These are phyloP conservation scores for Sicyos edulis DNA, from an alignment of 306 rosid species.

Conservation along the genomic window DNA sequence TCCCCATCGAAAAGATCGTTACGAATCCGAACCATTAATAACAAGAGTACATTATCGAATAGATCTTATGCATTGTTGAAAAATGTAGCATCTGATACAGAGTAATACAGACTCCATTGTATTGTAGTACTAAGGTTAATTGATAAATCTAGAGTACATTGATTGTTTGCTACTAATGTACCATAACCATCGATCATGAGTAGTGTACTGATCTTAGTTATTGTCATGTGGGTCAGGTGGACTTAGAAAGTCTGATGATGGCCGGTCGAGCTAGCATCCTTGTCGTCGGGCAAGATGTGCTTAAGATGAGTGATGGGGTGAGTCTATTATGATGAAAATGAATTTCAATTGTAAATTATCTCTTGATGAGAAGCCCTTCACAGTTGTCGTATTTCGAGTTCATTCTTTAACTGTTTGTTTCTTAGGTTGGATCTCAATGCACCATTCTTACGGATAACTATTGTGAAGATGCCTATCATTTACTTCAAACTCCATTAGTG, in stretches of 20 bases:
- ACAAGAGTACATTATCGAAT: background rate
- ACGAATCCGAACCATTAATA: background rate
- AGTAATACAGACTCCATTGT: background rate
- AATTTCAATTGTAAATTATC: background rate
- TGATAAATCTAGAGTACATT: background rate
- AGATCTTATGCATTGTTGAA: background rate
- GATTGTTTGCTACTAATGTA: background rate
- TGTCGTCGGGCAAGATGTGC: constrained; percentile 62
- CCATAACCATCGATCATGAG: background rate
- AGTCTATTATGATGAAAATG: constrained; percentile 18
- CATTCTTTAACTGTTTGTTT: constrained; percentile 14
- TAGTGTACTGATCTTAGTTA: constrained; percentile 3
- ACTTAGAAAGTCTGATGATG: constrained; percentile 59
- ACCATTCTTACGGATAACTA: constrained; percentile 72
- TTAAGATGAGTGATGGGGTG: constrained; percentile 57
- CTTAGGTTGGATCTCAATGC: constrained; percentile 80
- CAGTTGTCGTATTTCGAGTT: background rate
- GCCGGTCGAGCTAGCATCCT: constrained; percentile 50
- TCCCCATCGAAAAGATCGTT: background rate
- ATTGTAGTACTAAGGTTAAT: background rate
- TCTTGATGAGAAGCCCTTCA: constrained; percentile 17
- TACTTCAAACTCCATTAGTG: constrained; percentile 59
- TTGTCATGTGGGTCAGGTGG: constrained; percentile 43
- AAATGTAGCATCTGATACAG: background rate
- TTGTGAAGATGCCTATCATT: constrained; percentile 88